Evolutionary conservation across 1,139 yeast species (phyloP), one percentile per base, ranked within the genome.

Genomic region (Arxiozyma telluris): DNA sequence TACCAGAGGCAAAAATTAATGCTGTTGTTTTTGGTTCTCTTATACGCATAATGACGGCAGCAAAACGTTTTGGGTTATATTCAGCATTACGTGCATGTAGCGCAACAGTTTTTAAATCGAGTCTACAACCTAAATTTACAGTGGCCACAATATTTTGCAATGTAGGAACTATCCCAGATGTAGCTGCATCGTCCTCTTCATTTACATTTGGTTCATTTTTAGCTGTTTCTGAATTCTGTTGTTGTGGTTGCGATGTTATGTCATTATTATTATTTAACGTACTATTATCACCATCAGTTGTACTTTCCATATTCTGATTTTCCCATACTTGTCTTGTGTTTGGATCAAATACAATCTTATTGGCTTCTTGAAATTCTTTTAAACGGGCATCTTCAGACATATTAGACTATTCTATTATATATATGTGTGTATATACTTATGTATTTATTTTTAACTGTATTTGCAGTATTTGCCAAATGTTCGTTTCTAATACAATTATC

Each of bases 1-100:
- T 93, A 67, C 99, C 99, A 6, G 97, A 89, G 1, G 98, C 99
- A 72, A 93, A 94, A 63, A 93, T 94, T 67, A 93, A 79, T 0
- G 98, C 98, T 1, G 99, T 93, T 0, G 98, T 94, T 71, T 93
- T 93, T 25, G 99, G 99, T 70, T 93, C 98, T 73, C 99, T 82
- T 64, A 93, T 93, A 79, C 99, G 88, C 99, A 93, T 94, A 64
- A 93, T 93, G 53, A 93, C 99, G 55, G 99, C 99, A 18, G 99
- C 99, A 76, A 93, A 93, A 76, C 99, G 96, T 74, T 79, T 84
- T 53, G 98, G 98, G 66, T 93, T 93, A 72, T 93, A 93, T 72
- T 93, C 99, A 34, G 99, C 99, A 73, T 93, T 93, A 79, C 99
- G 90, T 3, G 98, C 98, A 73, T 93, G 99, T 61, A 93, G 76